Base-by-base conservation (phyloP, 2,329 filamentous ascomycete genomes). In the Penicillium freii region DNA sequence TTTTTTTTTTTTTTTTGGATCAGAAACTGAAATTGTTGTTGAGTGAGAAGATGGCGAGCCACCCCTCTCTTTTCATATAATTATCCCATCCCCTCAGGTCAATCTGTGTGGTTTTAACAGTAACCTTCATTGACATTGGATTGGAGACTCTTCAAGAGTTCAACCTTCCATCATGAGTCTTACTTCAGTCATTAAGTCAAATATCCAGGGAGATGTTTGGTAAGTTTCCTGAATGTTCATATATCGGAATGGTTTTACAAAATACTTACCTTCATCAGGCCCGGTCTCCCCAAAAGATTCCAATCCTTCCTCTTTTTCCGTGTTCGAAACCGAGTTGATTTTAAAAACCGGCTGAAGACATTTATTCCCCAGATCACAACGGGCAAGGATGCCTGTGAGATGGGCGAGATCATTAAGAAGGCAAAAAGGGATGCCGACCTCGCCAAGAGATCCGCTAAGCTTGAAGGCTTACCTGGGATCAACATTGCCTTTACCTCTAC, bases 191-290 rank as follows among this genome's bases (percentile, higher is more conserved):
- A 46, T 45, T 17, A 56, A 39, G 36, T 40, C 46, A n/a, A 62
- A 63, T 39, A 60, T 63, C 8, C 61, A 63, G 45, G 61, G 61
- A 11, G 51, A 61, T 46, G 51, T 63, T 31, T 63, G 61, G 61
- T 62, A 53, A 3, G 56, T 23, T 17, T 48, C 50, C 50, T 19
- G 7, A 33, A 17, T 10, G 5, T 7, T n/a, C 29, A 47, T 34
- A 6, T 21, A 17, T 45, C 33, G 1, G 38, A 48, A 42, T 45
- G 1, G 7, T 33, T 27, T 43, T 44, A 25, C 38, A 23, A 17
- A 43, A 23, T 29, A 36, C 51, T 47, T 10, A 48, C 5, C 9
- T 21, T 9, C 4, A 15, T 39, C 19, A 47, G 53, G 53, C 53
- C 53, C 3, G 53, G 53, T 45, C 31, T 56, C 4, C 53, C 53